Percentiles rank a stretch among this genome's conserved stretches.
These are phyloP conservation scores for Hypoxylon sp. DNA, from an alignment of 2,329 filamentous ascomycete species.

Conservation along the genomic window DNA sequence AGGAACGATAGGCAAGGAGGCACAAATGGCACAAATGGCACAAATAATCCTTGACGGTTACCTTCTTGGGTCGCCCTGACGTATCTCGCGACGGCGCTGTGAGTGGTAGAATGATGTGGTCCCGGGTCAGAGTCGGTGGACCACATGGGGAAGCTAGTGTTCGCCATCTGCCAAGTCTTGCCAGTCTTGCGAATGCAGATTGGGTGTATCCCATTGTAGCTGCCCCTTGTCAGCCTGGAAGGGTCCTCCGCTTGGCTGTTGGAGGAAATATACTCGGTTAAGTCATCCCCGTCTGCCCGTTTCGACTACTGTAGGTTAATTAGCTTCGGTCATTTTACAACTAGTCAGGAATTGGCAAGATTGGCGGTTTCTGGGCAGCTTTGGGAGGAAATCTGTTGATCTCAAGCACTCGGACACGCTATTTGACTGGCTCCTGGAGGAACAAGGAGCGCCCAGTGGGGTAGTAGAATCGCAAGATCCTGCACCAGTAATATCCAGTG, in stretches of 20 bases:
- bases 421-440: conserved; percentile 10
- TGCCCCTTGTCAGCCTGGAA: conserved; percentile 29
- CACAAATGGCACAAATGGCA: conserved; percentile 13
- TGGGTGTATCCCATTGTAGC: conserved; percentile 3
- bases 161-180: conserved; percentile 41
- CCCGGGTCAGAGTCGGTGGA: conserved; percentile 36
- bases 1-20: conserved; percentile 24
- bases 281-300: conserved; percentile 38
- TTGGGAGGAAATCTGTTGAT: conserved; percentile 26
- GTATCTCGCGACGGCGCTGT: conserved; percentile 29
- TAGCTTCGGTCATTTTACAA: conserved; percentile 37
- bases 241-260: conserved; percentile 34
- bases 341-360: conserved; percentile 23
- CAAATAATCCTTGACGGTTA: conserved; percentile 33
- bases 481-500: conserved; percentile 16
- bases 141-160: conserved; percentile 43
- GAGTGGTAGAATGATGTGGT: conserved; percentile 36
- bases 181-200: conserved; percentile 17
- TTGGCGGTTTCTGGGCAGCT: conserved; percentile 26
- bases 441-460: conserved; percentile 12
- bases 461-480: conserved; percentile 25
- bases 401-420: conserved; percentile 12
- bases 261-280: conserved; percentile 38
- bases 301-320: conserved; percentile 43
- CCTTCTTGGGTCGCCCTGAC: conserved; percentile 38